phyloP scores from a whole-genome alignment of 1,284 basidiomycete species.

The Naganishia liquefaciens region DNA sequence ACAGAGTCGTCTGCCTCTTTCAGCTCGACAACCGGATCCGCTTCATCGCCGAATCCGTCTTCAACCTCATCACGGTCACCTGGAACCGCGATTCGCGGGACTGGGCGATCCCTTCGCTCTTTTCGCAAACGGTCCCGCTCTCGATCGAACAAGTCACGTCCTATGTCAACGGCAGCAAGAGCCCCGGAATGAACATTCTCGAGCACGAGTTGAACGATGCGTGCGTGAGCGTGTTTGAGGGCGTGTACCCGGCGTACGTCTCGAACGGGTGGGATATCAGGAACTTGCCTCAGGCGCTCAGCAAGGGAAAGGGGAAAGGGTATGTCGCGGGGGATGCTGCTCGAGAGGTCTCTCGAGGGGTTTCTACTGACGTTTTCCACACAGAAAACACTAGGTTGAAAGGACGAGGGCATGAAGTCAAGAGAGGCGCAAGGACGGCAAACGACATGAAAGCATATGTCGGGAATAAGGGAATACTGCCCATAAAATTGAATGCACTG shows the following conservation, averaged over 20 bases:
- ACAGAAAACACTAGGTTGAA: constrained; percentile 10
- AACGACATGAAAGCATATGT: too few relatives aligned
- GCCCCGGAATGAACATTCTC: constrained; percentile 45
- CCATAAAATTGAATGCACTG: too few relatives aligned
- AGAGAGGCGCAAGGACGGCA: background rate
- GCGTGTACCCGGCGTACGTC: constrained; percentile 41
- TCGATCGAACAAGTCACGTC: constrained; percentile 33
- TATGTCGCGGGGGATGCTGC: background rate
- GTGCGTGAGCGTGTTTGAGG: constrained; percentile 44
- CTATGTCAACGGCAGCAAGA: constrained; percentile 41
- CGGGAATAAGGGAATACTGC: too few relatives aligned
- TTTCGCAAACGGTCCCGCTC: constrained; percentile 30
- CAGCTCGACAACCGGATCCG: constrained; percentile 81
- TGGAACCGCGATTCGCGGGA: constrained; percentile 54
- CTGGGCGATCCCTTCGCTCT: constrained; percentile 48
- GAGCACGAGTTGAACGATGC: constrained; percentile 47
- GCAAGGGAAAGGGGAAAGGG: constrained; percentile 18
- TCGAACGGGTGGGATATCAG: constrained; percentile 48
- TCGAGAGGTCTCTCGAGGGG: too few relatives aligned
- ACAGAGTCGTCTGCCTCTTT: constrained; percentile 38
- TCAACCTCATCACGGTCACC: constrained; percentile 50
- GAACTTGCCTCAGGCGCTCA: constrained; percentile 46
- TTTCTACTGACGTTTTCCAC: background rate
- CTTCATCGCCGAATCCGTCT: constrained; percentile 76
- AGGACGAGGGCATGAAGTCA: background rate